These are phyloP conservation scores for Eurotiales sp. DNA, from an alignment of 2,329 filamentous ascomycete genomes.

Conservation along the genomic window DNA sequence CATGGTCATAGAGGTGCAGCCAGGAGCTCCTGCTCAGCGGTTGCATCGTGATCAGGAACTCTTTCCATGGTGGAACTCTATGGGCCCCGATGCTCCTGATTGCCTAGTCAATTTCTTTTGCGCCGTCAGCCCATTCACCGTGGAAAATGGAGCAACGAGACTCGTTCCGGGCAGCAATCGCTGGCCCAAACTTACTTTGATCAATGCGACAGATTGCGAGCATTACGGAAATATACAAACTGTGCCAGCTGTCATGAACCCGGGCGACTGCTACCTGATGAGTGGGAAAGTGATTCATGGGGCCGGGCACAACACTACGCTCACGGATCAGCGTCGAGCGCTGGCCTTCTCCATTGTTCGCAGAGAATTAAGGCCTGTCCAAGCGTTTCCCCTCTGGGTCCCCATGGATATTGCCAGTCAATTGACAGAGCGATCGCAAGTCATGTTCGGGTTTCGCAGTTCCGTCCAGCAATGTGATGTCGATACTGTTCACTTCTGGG, in stretches of 20 bases:
- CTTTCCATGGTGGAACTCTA: neutral
- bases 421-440: neutral
- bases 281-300: slow-evolving; percentile 13
- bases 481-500: neutral
- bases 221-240: neutral
- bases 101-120: slow-evolving; percentile 12
- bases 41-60: slow-evolving; percentile 7
- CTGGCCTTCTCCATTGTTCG: neutral
- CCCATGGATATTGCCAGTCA: neutral
- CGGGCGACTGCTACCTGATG: slow-evolving; percentile 10
- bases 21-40: neutral
- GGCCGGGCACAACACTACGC: slow-evolving; percentile 1
- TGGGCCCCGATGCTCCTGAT: slow-evolving; percentile 8
- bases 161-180: slow-evolving; percentile 16
- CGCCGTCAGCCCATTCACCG: slow-evolving; percentile 14
- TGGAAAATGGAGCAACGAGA: slow-evolving; percentile 17
- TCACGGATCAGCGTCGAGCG: neutral
- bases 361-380: neutral
- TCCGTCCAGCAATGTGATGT: neutral
- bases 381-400: neutral
- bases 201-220: neutral
- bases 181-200: slow-evolving; percentile 7
- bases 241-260: slow-evolving; percentile 9
- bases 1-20: neutral
- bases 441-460: neutral